Evolutionary conservation across 2,329 filamentous ascomycete genomes (phyloP).

Genomic region (Ophiostoma ips): DNA sequence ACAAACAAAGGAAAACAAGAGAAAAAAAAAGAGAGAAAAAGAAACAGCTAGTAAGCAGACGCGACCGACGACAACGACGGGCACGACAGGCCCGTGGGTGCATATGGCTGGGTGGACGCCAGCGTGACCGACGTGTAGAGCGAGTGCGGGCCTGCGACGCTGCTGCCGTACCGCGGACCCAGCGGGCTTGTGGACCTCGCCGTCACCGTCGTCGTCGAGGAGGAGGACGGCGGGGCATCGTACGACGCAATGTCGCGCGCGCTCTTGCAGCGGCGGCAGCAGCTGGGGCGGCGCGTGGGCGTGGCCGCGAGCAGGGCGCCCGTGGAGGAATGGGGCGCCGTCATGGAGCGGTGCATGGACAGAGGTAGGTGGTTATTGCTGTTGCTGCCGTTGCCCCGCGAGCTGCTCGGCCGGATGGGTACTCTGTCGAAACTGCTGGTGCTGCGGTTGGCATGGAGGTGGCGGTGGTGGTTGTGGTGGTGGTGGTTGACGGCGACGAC

Average conservation of each 20-base stretch:
- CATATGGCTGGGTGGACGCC: conserved; percentile 10
- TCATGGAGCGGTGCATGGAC: conserved; percentile 1
- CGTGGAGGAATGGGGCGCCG: neutral
- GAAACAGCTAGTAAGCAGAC: conserved; percentile 10
- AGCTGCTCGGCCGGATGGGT: neutral
- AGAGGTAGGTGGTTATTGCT: neutral
- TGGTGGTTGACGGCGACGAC: neutral
- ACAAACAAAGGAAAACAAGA: neutral
- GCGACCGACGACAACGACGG: conserved; percentile 9
- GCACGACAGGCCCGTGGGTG: conserved; percentile 7
- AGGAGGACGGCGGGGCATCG: too few relatives aligned
- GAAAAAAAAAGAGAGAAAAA: neutral
- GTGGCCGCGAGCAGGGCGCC: neutral
- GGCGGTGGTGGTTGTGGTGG: neutral
- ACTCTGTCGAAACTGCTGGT: conserved; percentile 6
- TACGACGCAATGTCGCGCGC: neutral
- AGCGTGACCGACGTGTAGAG: conserved; percentile 9
- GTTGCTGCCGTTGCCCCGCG: too few relatives aligned
- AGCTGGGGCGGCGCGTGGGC: neutral
- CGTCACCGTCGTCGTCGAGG: too few relatives aligned
- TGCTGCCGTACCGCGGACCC: neutral
- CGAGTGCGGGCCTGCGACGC: conserved; percentile 2
- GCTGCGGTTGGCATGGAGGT: conserved; percentile 1
- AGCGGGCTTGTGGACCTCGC: neutral
- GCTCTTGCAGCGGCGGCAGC: conserved; percentile 5